Evolutionary conservation across 2,329 filamentous ascomycete species (phyloP).

Genomic region (Fusarium pseudograminearum): DNA sequence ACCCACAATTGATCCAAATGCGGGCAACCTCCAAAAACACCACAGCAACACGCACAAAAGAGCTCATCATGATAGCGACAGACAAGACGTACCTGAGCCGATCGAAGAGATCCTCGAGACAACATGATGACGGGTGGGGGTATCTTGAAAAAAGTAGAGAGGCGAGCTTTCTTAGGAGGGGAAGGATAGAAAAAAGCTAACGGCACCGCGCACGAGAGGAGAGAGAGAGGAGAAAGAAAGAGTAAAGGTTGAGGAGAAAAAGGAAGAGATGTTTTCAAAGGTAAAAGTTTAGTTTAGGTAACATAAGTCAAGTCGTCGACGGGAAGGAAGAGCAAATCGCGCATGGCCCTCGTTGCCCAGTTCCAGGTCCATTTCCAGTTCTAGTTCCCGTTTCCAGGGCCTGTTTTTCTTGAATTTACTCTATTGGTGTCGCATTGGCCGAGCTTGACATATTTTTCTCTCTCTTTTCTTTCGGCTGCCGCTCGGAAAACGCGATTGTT

Average conservation of each 20-base stretch:
- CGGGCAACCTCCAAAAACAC: background rate
- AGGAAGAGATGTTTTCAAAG: constrained; percentile 15
- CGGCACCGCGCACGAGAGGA: constrained; percentile 26
- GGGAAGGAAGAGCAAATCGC: constrained; percentile 43
- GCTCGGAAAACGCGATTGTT: constrained; percentile 44
- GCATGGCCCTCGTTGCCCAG: constrained; percentile 36
- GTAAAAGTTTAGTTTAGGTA: constrained; percentile 17
- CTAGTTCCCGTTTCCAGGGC: background rate
- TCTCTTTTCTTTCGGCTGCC: constrained; percentile 38
- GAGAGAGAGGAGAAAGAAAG: constrained; percentile 12
- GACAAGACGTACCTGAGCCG: constrained; percentile 65
- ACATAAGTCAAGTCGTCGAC: constrained; percentile 16
- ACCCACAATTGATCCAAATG: constrained; percentile 11
- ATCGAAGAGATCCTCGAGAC: constrained; percentile 67
- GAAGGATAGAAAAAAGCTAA: constrained; percentile 14
- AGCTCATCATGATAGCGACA: constrained; percentile 16
- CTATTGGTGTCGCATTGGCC: constrained; percentile 41
- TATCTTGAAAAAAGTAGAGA: constrained; percentile 30
- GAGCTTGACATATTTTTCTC: constrained; percentile 34
- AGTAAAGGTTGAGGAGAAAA: constrained; percentile 5
- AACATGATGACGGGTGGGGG: constrained; percentile 60
- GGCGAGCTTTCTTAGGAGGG: constrained; percentile 34
- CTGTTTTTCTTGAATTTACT: background rate
- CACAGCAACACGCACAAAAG: constrained; percentile 4
- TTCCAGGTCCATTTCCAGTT: background rate